A percentile compares a stretch with the other conserved stretches of the same genome.
Evolutionary conservation across 495 filamentous ascomycete species (phyloP).

Genomic region (Mycothermus thermophilus): DNA sequence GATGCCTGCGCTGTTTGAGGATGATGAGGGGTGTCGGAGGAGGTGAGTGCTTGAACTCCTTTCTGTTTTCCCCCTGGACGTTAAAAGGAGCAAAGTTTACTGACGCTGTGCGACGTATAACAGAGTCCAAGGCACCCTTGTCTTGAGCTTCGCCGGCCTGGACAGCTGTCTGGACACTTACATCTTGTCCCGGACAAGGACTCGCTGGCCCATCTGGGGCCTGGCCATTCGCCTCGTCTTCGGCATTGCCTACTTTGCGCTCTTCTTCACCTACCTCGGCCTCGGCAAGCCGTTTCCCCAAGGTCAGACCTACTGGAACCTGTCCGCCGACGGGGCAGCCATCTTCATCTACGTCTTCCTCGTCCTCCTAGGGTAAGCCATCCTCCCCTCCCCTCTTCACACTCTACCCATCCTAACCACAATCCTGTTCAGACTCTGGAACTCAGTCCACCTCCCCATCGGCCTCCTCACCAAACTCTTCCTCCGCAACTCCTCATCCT

Average conservation of each 20-base stretch:
- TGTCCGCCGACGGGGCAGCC: conserved; percentile 7
- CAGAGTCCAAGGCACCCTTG: no score
- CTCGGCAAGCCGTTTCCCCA: conserved; percentile 12
- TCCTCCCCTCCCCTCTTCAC: background rate
- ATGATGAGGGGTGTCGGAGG: no score
- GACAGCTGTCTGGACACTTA: no score
- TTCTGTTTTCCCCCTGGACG: no score
- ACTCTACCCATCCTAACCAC: background rate
- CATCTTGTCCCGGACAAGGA: conserved; percentile 12
- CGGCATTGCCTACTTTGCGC: conserved; percentile 12
- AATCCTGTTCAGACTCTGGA: conserved; percentile 11
- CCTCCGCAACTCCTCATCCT: no score
- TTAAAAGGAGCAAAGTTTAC: no score
- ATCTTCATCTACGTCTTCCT: conserved; percentile 17
- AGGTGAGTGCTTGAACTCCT: no score
- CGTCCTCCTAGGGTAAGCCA: conserved; percentile 16
- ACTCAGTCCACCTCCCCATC: conserved; percentile 10
- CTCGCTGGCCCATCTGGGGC: conserved; percentile 12
- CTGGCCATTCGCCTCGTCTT: conserved; percentile 8
- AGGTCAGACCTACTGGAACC: conserved; percentile 13
- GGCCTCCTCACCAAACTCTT: no score
- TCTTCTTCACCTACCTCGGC: conserved; percentile 18
- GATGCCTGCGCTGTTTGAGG: no score
- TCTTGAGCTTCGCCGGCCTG: no score
- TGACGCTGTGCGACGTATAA: no score